phyloP scores from a whole-genome alignment of 1,139 yeast genomes.

The Lodderomyces theae region DNA sequence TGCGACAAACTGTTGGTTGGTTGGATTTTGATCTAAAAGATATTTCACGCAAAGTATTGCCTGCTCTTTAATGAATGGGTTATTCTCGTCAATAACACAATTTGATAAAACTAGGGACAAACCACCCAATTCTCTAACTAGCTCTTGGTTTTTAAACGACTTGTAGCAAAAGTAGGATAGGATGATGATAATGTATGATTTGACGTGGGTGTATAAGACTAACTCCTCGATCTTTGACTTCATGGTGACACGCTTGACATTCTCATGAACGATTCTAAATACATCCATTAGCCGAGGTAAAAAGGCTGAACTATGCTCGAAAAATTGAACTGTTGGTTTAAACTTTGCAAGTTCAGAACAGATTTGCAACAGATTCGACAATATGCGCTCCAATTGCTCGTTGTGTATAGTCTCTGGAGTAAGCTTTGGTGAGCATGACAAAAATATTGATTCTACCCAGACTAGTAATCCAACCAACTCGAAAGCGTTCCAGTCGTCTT shows the following conservation, averaged over 20 bases:
- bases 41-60: conserved; percentile 76
- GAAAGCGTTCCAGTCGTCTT: conserved; percentile 51
- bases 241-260: conserved; percentile 36
- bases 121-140: conserved; percentile 63
- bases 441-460: conserved; percentile 50
- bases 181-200: conserved; percentile 59
- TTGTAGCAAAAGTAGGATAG: conserved; percentile 54
- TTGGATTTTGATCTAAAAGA: conserved; percentile 57
- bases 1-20: conserved; percentile 75
- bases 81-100: conserved; percentile 82
- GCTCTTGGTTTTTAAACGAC: conserved; percentile 60
- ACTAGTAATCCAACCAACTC: conserved; percentile 51
- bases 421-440: conserved; percentile 17
- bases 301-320: conserved; percentile 34
- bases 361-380: conserved; percentile 43
- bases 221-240: conserved; percentile 26
- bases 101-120: conserved; percentile 71
- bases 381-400: conserved; percentile 17
- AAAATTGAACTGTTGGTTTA: conserved; percentile 51
- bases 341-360: conserved; percentile 50
- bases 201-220: conserved; percentile 57
- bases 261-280: conserved; percentile 48
- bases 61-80: conserved; percentile 85
- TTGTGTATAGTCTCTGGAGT: conserved; percentile 16
- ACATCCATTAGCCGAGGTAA: conserved; percentile 44